These are phyloP conservation scores for Cyberlindnera maritima DNA, from an alignment of 805 yeast species.

Conservation along the genomic window DNA sequence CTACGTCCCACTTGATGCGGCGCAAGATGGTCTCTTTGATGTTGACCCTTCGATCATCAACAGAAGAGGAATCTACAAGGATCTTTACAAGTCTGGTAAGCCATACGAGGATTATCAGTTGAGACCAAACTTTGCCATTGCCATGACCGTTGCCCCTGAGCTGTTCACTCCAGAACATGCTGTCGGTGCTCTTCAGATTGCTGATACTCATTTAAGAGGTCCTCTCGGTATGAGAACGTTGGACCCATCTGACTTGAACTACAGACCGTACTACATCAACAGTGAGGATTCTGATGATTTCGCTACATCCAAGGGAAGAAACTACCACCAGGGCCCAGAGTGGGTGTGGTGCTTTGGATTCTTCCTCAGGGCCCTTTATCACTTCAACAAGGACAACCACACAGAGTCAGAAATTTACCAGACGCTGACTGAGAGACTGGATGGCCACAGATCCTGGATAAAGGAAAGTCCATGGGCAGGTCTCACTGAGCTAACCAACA, in stretches of 20 bases:
- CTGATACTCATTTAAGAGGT: constrained; percentile 76
- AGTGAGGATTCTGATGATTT: constrained; percentile 80
- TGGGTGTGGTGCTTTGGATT: constrained; percentile 95
- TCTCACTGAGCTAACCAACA: constrained; percentile 85
- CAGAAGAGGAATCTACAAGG: constrained; percentile 94
- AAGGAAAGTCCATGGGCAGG: constrained; percentile 88
- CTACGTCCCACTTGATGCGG: constrained; percentile 66
- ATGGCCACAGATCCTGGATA: constrained; percentile 68
- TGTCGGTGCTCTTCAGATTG: constrained; percentile 58
- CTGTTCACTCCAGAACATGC: constrained; percentile 67
- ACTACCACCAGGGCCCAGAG: constrained; percentile 98
- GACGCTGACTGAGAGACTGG: constrained; percentile 57
- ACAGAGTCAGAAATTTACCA: constrained; percentile 52
- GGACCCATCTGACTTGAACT: constrained; percentile 90
- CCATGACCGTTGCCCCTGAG: constrained; percentile 94
- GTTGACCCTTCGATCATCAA: constrained; percentile 67
- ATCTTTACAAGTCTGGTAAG: constrained; percentile 75
- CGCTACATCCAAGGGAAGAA: constrained; percentile 92
- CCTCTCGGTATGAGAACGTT: constrained; percentile 90
- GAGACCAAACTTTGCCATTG: constrained; percentile 89
- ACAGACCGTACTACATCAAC: constrained; percentile 85
- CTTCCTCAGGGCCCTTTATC: constrained; percentile 73
- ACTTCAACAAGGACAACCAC: constrained; percentile 41
- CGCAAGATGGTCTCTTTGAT: constrained; percentile 58
- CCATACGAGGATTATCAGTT: constrained; percentile 92